Base-by-base conservation (phyloP, 345 rosid species). In the Reutealis trisperma region DNA sequence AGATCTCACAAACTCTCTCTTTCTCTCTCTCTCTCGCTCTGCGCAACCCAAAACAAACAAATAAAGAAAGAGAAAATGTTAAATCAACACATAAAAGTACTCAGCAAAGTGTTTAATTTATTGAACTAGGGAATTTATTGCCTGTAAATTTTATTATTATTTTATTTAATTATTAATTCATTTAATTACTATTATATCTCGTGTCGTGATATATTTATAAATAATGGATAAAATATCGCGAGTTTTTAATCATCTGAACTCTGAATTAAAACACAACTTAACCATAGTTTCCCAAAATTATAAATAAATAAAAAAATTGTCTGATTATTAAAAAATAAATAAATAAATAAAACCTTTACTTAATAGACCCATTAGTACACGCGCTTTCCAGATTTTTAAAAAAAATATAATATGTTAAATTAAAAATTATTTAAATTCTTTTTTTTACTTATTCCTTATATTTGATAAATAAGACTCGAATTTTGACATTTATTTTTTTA, bases 1-100 rank as follows among this genome's bases (percentile, higher is more conserved):
- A 78, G 80, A 51, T 78, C 76, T 73, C 78, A 64, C 45, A 44
- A 63, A 66, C 76, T 58, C 74, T 55, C 52, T 59, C n/a, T 44
- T 49, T 15, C 67, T 52, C 63, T 73, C 80, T 61, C 77, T 70
- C 57, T 45, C 18, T 41, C 22, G 18, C 58, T 75, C 68, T 2
- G 45, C 52, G 52, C 71, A 86, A 76, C 84, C 81, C 63, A 72
- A 86, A 84, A 80, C 62, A 72, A 86, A 84, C 86, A 82, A 82
- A 83, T 79, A 66, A 44, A 69, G n/a, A n/a, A n/a, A 27, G 1
- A 27, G 69, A 63, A 64, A 37, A 77, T 80, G 85, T 62, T 63
- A 54, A 64, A 66, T 57, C 13, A 24, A 65, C 78, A 75, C 13
- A 24, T 42, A 21, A 9, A 66, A 13, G n/a, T 21, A 34, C 12